Base-by-base conservation (phyloP, 2,329 filamentous ascomycete species). In the Aureobasidium sp. region DNA sequence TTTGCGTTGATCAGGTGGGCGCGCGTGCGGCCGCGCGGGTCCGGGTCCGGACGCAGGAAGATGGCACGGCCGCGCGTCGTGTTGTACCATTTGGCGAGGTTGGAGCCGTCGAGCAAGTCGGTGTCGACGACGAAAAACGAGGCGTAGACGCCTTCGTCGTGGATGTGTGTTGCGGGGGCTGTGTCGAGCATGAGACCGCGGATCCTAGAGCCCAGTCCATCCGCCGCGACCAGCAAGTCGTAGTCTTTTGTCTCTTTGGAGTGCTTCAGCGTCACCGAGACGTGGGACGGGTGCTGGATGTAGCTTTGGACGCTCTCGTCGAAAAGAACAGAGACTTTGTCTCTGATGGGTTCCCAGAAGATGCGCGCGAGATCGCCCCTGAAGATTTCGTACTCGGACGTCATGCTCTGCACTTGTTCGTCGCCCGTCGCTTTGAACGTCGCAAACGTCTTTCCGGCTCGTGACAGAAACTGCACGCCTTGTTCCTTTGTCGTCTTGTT, bases 181-280 rank as follows among this genome's bases (percentile, higher is more conserved):
- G 70, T 71, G 7, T 62, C 65, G 8, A 76, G 62, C 12, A 69
- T 72, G 7, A 77, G 65, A 2, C 72, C 70, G 39, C 75, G 67
- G 22, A 73, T 77, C 35, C 69, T 64, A 3, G 75, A 78, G 2
- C 67, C 72, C 10, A 72, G 62, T 1, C 75, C 75, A 55, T 78
- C 75, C 52, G 70, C 72, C 19, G 71, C 74, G 11, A 78, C 70
- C 14, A 79, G 69, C 3, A 79, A 68, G 53, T 77, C 74, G 56
- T 66, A 77, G n/a, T 68, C 59, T 3, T 66, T 45, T 4, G 65
- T 57, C 6, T 66, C 65, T 3, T 61, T 57, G 22, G 68, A 64
- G 37, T 71, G 72, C 12, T 63, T 58, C 55, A 76, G 74, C 25
- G 71, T 65, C 25, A 76, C 71, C 2, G 57, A 64, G 40, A 73